Evolutionary conservation across 2,329 filamentous ascomycete species (phyloP).

Genomic region (Grosmannia huntii): DNA sequence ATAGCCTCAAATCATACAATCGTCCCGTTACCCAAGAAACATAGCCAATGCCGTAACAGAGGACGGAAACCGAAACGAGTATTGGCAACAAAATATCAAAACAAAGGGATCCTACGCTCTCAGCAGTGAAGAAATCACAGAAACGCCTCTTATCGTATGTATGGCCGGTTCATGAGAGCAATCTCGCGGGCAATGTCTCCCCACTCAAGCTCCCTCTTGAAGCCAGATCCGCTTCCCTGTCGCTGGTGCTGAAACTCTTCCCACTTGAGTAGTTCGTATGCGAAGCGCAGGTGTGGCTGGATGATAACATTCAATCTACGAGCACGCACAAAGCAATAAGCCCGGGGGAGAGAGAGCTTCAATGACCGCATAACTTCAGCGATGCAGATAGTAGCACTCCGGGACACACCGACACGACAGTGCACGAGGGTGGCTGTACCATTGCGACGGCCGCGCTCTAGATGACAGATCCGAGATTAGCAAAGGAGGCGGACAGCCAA

Average conservation of each 20-base stretch:
- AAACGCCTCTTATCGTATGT: constrained; percentile 45
- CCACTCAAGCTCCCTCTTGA: constrained; percentile 83
- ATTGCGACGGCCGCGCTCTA: constrained; percentile 66
- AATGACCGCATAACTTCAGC: constrained; percentile 90
- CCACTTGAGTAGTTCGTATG: constrained; percentile 92
- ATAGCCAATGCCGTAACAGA: too few relatives aligned
- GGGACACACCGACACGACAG: constrained; percentile 88
- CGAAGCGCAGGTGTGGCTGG: constrained; percentile 88
- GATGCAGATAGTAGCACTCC: constrained; percentile 94
- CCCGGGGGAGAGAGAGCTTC: constrained; percentile 72
- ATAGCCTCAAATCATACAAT: neutral
- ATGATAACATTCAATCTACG: constrained; percentile 94
- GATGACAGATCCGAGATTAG: neutral
- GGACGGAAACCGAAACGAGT: too few relatives aligned
- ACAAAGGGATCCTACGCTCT: neutral
- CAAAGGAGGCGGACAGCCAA: neutral
- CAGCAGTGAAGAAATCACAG: neutral
- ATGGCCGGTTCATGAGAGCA: constrained; percentile 90
- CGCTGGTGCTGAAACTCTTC: constrained; percentile 58
- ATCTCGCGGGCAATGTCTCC: constrained; percentile 77
- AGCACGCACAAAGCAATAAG: constrained; percentile 93
- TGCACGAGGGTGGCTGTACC: constrained; percentile 85
- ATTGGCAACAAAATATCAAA: neutral
- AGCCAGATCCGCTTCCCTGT: constrained; percentile 8
- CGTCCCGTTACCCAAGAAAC: neutral